A percentile compares a stretch with the other conserved stretches of the same genome.
phyloP scores from a whole-genome alignment of 2,329 filamentous ascomycete species.

The Penicillium aurantiogriseum region DNA sequence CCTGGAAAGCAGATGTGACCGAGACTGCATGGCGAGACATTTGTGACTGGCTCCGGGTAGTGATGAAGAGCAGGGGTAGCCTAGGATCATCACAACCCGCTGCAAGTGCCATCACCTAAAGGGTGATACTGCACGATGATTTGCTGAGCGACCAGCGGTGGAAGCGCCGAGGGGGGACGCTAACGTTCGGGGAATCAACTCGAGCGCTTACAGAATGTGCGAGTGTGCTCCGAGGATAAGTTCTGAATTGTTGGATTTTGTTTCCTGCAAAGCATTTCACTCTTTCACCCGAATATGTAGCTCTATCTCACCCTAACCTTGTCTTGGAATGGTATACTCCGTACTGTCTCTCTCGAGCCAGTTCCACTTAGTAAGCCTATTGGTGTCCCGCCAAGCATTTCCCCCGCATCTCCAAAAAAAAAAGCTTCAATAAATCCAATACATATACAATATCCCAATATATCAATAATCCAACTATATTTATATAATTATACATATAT shows the following conservation, averaged over 20 bases:
- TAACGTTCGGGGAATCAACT: conserved; percentile 19
- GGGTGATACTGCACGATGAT: conserved; percentile 21
- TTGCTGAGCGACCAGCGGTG: conserved; percentile 22
- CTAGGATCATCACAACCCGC: conserved; percentile 24
- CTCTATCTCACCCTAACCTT: background rate
- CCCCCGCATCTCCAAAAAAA: conserved; percentile 12
- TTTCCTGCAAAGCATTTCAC: background rate
- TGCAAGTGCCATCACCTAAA: conserved; percentile 37
- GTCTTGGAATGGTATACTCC: background rate
- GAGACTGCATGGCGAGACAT: conserved; percentile 27
- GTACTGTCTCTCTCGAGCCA: background rate
- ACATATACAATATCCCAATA: no score
- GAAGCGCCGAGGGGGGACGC: conserved; percentile 34
- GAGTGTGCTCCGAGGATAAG: background rate
- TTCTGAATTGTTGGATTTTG: background rate
- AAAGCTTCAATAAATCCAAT: background rate
- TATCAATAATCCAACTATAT: background rate
- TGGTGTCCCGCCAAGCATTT: conserved; percentile 5
- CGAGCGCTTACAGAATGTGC: conserved; percentile 27
- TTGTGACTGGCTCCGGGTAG: conserved; percentile 14
- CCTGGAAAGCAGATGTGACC: conserved; percentile 32
- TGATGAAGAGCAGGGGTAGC: conserved; percentile 16
- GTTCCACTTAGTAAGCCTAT: background rate
- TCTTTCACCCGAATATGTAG: background rate
- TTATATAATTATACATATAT: background rate